Percentiles rank a stretch among this genome's conserved stretches.
Evolutionary conservation across 345 rosid genomes (phyloP).

Genomic region (Gynandropsis gynandra): DNA sequence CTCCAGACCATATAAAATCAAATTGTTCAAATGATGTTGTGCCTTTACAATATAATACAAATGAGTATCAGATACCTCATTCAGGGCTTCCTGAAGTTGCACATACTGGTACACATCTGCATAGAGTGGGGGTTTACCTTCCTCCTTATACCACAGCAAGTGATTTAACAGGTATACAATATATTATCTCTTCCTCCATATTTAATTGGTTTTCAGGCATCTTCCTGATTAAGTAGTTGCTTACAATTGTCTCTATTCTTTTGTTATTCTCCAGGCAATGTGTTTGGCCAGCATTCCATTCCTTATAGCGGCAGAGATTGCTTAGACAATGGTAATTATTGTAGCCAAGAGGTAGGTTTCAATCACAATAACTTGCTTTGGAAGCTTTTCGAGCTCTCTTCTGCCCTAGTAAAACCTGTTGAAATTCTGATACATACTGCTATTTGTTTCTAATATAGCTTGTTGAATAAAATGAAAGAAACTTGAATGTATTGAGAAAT

Average conservation of each 20-base stretch:
- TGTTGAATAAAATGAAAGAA: no score
- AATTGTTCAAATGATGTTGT: slow-evolving; percentile 52
- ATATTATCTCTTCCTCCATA: slow-evolving; percentile 8
- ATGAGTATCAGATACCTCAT: slow-evolving; percentile 79
- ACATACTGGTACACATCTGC: slow-evolving; percentile 28
- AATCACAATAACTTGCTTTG: background rate
- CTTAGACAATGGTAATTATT: slow-evolving; percentile 17
- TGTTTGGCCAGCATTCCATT: slow-evolving; percentile 25
- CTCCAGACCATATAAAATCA: slow-evolving; percentile 30
- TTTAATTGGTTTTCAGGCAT: slow-evolving; percentile 9
- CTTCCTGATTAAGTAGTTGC: slow-evolving; percentile 1
- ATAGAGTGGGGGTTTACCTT: slow-evolving; percentile 25
- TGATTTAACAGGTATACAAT: slow-evolving; percentile 28
- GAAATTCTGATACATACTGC: background rate
- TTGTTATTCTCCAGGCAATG: slow-evolving; percentile 27
- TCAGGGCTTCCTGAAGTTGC: slow-evolving; percentile 34
- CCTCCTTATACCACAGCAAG: slow-evolving; percentile 19
- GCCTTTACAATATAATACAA: slow-evolving; percentile 82
- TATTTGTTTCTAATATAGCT: background rate
- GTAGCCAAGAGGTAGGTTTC: slow-evolving; percentile 34
- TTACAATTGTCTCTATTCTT: slow-evolving; percentile 10
- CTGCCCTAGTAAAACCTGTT: no score
- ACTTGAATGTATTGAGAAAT: background rate
- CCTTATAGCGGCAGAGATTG: slow-evolving; percentile 13
- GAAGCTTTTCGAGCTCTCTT: background rate